Base-by-base conservation (phyloP, 306 rosid genomes). In the Prunus fruticosa region DNA sequence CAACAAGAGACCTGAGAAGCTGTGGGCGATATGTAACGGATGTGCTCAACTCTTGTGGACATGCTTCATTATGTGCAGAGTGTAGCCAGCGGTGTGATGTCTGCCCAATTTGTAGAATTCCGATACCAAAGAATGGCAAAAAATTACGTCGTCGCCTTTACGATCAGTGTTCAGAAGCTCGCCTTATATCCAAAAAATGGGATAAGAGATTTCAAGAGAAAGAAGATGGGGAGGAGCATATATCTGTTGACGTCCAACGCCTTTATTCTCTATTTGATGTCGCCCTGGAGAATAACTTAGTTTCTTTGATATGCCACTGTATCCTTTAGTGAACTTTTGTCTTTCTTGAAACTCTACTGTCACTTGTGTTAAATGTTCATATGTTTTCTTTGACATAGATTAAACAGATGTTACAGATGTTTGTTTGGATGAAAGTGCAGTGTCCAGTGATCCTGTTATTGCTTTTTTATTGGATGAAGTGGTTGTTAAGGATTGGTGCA, bases 401-500 rank as follows among this genome's bases (percentile, higher is more conserved):
- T 78, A 54, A 64, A 75, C 89, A 96, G 99, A 96, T 80, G 93
- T 96, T 77, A 96, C 97, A 75, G 99, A 96, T 84, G 94, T 96
- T 70, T 96, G 99, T 78, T 89, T 96, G 97, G 97, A 96, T 84
- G 99, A 96, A 83, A 84, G 88, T 86, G 99, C 99, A 56, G 98
- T 93, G 61, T 96, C 99, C 76, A 96, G 98, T 64, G 98, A 96
- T 84, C 99, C 99, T 62, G 93, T 91, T 81, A 79, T 93, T 78
- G 99, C 99, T 43, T 96, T 96, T 85, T 86, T 96, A 88, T 91
- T 96, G 97, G 99, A 96, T 86, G 99, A 96, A 88, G 97, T 91
- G 78, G 99, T 93, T 13, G 98, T 96, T 72, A 96, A 96, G 91
- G 99, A 96, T 80, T 96, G 99, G 99, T 96, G 99, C 86, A 91